phyloP scores from a whole-genome alignment of 352 stramenopile genomes.

The Hyaloperonospora arabidopsidis region DNA sequence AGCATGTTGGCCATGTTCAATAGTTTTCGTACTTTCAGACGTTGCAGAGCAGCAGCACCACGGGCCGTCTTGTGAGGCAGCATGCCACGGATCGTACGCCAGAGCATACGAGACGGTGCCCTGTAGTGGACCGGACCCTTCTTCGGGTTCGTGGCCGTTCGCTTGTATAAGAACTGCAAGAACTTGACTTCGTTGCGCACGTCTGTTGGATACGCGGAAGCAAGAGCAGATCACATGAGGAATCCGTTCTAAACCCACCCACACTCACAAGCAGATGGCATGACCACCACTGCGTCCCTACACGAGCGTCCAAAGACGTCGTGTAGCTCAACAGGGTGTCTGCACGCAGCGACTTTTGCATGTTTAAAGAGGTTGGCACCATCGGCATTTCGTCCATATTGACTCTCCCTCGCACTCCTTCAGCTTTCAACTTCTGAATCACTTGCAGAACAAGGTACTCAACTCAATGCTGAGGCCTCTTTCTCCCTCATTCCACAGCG shows the following conservation, averaged over 20 bases:
- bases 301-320: slow-evolving; percentile 17
- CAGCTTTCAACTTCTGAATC: background rate
- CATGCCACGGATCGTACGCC: slow-evolving; percentile 94
- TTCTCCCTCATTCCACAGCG: too few relatives aligned
- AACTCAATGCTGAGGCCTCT: background rate
- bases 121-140: slow-evolving; percentile 97
- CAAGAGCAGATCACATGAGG: slow-evolving; percentile 28
- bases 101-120: slow-evolving; percentile 91
- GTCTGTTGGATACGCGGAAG: slow-evolving; percentile 55
- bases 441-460: background rate
- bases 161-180: slow-evolving; percentile 97
- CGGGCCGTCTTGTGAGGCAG: slow-evolving; percentile 97
- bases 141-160: slow-evolving; percentile 97
- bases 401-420: slow-evolving; percentile 6
- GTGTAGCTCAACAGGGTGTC: slow-evolving; percentile 49
- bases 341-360: slow-evolving; percentile 89
- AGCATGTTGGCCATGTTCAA: slow-evolving; percentile 24
- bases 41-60: slow-evolving; percentile 91
- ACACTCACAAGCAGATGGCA: slow-evolving; percentile 49
- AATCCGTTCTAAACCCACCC: slow-evolving; percentile 23
- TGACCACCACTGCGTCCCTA: slow-evolving; percentile 47
- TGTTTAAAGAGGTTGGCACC: slow-evolving; percentile 51
- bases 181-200: slow-evolving; percentile 97
- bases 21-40: slow-evolving; percentile 80
- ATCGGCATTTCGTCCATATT: slow-evolving; percentile 10